Base-by-base conservation (phyloP, 345 rosid genomes). In the Alliaria petiolata region DNA sequence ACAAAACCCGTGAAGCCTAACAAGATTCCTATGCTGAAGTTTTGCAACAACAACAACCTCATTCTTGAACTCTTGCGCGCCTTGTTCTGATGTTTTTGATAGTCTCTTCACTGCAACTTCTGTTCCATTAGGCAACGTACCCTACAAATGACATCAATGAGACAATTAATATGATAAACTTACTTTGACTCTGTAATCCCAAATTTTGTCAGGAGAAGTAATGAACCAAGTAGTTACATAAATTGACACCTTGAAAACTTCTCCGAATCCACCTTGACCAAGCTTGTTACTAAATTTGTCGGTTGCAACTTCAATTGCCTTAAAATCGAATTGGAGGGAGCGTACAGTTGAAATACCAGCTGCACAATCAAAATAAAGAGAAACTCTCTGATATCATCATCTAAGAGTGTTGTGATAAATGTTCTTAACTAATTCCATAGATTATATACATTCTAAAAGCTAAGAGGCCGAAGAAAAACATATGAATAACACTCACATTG, bases 241-340 rank as follows among this genome's bases (percentile, higher is more conserved):
- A 25, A 25, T 2, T 50, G 33, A 25, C 64, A 84, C 86, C 85
- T 77, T 79, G 76, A 76, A 86, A 61, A 88, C 90, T 25, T 53
- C 83, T 9, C 90, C 85, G 47, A 85, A 85, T 53, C 90, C 93
- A 19, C 93, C 93, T 65, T 58, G 76, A 19, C 93, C 93, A 15
- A 85, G 69, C 59, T 78, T 81, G 46, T 84, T 83, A 5, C 72
- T 53, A 70, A 85, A 85, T 5, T 74, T 61, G 4, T 79, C 31
- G 4, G 87, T 82, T 1, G 89, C 86, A n/a, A 42, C 59, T 80
- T 74, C 49, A n/a, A 86, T 75, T 1, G 77, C 50, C 8, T 9
- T 55, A 1, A 83, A 62, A 46, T 80, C 83, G 14, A 39, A 70
- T 49, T 84, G 84, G 59, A 84, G 62, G 6, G 81, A 74, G 19